Conservation (phyloP, 1,139 yeast species). For the Debaryomyces sp. region DNA sequence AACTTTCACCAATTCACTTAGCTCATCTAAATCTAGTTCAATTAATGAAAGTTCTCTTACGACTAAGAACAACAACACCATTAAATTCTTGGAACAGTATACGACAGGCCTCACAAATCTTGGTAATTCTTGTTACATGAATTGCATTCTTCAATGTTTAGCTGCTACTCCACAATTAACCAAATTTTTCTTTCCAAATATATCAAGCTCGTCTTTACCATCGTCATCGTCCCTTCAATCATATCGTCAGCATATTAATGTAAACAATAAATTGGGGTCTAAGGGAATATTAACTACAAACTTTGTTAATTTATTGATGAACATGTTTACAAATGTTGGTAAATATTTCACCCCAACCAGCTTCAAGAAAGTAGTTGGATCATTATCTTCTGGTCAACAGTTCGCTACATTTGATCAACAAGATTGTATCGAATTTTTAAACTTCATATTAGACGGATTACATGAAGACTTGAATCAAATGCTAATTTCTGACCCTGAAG, state of each 20-base stretch:
- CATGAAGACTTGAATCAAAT: conserved; percentile 87
- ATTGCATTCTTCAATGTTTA: conserved; percentile 86
- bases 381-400: conserved; percentile 59
- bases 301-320: conserved; percentile 66
- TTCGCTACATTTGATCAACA: conserved; percentile 85
- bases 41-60: background rate
- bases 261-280: conserved; percentile 77
- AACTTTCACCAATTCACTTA: background rate
- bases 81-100: conserved; percentile 34
- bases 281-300: conserved; percentile 78
- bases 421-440: conserved; percentile 90
- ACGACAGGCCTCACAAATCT: conserved; percentile 71
- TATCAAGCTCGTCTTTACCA: conserved; percentile 22
- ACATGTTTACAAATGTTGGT: conserved; percentile 56
- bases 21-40: background rate
- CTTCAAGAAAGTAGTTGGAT: conserved; percentile 67
- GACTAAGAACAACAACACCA: conserved; percentile 15
- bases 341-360: conserved; percentile 55
- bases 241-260: conserved; percentile 73
- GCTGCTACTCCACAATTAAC: conserved; percentile 48
- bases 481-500: conserved; percentile 33
- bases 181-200: conserved; percentile 42
- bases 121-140: conserved; percentile 95
- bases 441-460: conserved; percentile 78
- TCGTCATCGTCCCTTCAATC: conserved; percentile 30